Evolutionary conservation across 768 basidiomycete species (phyloP), one percentile per base, ranked within the genome.

Genomic region (Hygrocybe punicea): DNA sequence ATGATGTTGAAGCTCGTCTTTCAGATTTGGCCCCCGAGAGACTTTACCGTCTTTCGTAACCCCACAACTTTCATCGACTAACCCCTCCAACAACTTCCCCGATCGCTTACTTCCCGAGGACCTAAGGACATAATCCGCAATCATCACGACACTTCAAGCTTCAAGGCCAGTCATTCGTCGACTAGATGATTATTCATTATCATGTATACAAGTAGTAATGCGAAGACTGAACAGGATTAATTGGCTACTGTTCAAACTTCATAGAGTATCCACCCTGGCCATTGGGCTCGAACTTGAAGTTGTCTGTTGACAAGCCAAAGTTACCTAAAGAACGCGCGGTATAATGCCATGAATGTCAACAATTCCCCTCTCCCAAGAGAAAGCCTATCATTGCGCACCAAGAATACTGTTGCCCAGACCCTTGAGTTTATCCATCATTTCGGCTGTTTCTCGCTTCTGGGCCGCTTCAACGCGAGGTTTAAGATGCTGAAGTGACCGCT

Each of bases 221-320:
- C 19, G 46, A 33, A 35, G 24, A 53, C n/a, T n/a, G n/a, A n/a
- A n/a, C 14, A 16, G 47, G 44, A 29, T 36, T 16, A 42, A 33
- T 35, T 50, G 46, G 53, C 78, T 69, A 86, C 63, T 69, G 80
- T 45, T 75, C 76, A 67, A 98, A 97, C 64, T 91, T 90, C 82
- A 98, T 84, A 1, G 89, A 90, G 75, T 98, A 98, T 0, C 96
- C 93, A n/a, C 96, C 96, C 60, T 93, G 86, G 6, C 87, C 91
- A 61, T 96, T 95, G 16, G 92, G 92, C 58, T 86, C 86, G 65
- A 99, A 92, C 73, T 98, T 89, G 81, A 98, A 98, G 74, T 96
- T 98, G 67, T 98, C 87, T 0, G 95, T 98, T 13, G 89, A 93
- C 60, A 98, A 70, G 16, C 97, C 96, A 67, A 98, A 98, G 58